phyloP scores from a whole-genome alignment of 352 stramenopile species.

The Globisporangium recalcitrans region DNA sequence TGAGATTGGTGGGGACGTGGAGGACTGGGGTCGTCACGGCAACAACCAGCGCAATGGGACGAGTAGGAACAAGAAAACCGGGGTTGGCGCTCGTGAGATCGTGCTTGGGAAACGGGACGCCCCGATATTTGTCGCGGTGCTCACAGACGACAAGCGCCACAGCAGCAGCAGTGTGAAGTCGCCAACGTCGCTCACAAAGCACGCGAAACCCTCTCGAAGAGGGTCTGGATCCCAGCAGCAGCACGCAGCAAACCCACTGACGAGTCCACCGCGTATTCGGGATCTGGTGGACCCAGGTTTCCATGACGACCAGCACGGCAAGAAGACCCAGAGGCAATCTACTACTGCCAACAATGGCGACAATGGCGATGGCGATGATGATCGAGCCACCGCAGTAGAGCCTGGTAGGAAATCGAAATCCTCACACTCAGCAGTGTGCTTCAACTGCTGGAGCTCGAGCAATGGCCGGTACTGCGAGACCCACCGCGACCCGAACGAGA shows the following conservation, averaged over 20 bases:
- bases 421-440: constrained; percentile 49
- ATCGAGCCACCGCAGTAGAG: background rate
- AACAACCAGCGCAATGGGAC: background rate
- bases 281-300: constrained; percentile 77
- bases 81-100: constrained; percentile 34
- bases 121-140: constrained; percentile 54
- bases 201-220: constrained; percentile 10
- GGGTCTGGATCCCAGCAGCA: constrained; percentile 1
- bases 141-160: constrained; percentile 26
- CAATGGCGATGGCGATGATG: background rate
- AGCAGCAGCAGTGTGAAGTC: background rate
- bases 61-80: constrained; percentile 14
- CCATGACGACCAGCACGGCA: constrained; percentile 17
- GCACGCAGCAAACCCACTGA: constrained; percentile 15
- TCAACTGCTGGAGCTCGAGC: constrained; percentile 93
- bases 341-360: background rate
- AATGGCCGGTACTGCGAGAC: constrained; percentile 76
- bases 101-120: constrained; percentile 58
- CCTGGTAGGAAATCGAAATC: background rate
- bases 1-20: too few relatives aligned
- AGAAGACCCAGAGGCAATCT: background rate
- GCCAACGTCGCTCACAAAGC: constrained; percentile 18
- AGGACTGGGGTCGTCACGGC: background rate
- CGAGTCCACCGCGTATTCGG: constrained; percentile 50
- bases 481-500: constrained; percentile 44